A percentile compares a stretch with the other conserved stretches of the same genome.
These are phyloP conservation scores for Sugiyamaella japonica DNA, from an alignment of 1,139 yeast species.

Conservation along the genomic window DNA sequence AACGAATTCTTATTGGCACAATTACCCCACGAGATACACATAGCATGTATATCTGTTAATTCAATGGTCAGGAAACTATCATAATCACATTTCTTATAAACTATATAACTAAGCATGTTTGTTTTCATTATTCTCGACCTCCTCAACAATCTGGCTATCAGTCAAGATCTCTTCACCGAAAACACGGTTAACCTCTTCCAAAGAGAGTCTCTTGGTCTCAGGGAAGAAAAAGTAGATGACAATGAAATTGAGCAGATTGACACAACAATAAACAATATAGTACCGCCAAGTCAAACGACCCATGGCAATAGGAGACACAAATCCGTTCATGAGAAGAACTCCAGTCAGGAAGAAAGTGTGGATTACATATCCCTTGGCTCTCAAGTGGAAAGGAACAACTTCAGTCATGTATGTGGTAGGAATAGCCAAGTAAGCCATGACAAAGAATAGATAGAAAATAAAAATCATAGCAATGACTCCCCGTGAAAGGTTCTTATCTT, in stretches of 20 bases:
- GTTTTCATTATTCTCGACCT: conserved; percentile 1
- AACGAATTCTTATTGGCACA: too few species aligned
- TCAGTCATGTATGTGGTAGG: conserved; percentile 41
- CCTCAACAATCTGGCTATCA: conserved; percentile 10
- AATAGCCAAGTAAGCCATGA: conserved; percentile 26
- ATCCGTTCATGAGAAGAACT: conserved; percentile 43
- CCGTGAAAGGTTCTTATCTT: conserved; percentile 21
- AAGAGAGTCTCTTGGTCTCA: conserved; percentile 49
- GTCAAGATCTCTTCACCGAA: conserved; percentile 31
- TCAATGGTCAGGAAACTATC: too few species aligned
- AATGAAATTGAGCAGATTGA: conserved; percentile 27
- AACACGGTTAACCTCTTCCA: conserved; percentile 51
- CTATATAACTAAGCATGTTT: not conserved
- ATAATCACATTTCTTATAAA: conserved; percentile 3
- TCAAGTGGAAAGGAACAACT: conserved; percentile 41
- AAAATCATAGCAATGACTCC: conserved; percentile 30
- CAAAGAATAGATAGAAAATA: conserved; percentile 26
- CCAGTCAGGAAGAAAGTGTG: conserved; percentile 30
- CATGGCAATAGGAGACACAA: conserved; percentile 60
- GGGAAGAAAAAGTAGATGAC: conserved; percentile 47
- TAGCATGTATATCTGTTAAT: too few species aligned
- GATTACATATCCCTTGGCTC: conserved; percentile 39
- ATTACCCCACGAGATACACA: too few species aligned
- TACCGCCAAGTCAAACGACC: conserved; percentile 50
- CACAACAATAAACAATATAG: conserved; percentile 38